phyloP scores from a whole-genome alignment of 352 stramenopile genomes.

The Pythium pectinolyticum region DNA sequence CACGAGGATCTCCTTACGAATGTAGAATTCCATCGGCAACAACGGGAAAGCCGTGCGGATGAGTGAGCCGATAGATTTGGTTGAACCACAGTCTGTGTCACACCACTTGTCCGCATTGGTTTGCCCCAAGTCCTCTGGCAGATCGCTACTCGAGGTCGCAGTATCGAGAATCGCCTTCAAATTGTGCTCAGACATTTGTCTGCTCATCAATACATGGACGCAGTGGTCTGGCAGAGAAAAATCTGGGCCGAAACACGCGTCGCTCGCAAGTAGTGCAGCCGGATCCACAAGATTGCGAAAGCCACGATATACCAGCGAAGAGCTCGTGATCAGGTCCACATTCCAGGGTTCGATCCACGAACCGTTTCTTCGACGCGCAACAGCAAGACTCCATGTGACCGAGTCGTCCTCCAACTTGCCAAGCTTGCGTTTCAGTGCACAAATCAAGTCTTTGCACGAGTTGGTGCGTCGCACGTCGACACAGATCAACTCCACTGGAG shows the following conservation, averaged over 20 bases:
- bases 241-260: not conserved
- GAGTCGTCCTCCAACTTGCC: no score
- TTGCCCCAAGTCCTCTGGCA: not conserved
- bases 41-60: not conserved
- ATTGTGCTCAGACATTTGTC: not conserved
- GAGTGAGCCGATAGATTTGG: not conserved
- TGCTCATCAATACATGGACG: not conserved
- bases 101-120: not conserved
- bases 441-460: no score
- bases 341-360: not conserved
- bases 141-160: not conserved
- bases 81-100: not conserved
- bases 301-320: not conserved
- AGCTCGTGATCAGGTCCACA: not conserved
- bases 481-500: no score
- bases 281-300: not conserved
- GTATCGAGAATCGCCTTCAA: not conserved
- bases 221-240: no score
- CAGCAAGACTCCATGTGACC: no score
- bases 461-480: no score
- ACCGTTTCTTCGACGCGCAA: no score
- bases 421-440: no score
- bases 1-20: not conserved
- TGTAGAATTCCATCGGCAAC: not conserved
- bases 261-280: not conserved